Percentiles rank a stretch among this genome's conserved stretches.
Evolutionary conservation across 352 stramenopile genomes (phyloP).

Genomic region (Phytophthora colocasiae): DNA sequence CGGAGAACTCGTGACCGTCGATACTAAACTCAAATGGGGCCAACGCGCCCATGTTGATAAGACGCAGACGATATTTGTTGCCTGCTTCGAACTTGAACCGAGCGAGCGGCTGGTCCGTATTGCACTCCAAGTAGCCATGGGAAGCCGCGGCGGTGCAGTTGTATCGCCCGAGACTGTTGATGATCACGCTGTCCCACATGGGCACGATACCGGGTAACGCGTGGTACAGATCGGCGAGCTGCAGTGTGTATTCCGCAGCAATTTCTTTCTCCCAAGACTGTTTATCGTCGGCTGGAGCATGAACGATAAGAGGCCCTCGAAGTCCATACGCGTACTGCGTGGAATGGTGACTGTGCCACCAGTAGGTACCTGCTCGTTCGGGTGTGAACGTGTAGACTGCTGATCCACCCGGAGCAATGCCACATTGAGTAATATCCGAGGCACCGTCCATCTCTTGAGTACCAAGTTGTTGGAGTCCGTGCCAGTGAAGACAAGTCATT

Average conservation of each 20-base stretch:
- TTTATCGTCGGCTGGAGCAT: slow-evolving; percentile 16
- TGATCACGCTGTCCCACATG: slow-evolving; percentile 39
- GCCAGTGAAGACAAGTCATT: slow-evolving; percentile 39
- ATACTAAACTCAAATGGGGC: slow-evolving; percentile 43
- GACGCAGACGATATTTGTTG: slow-evolving; percentile 35
- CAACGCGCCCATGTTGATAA: slow-evolving; percentile 44
- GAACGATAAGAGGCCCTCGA: slow-evolving; percentile 35
- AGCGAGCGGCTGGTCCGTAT: slow-evolving; percentile 22
- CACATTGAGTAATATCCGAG: slow-evolving; percentile 46
- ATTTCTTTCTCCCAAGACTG: slow-evolving; percentile 24
- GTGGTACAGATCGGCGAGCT: slow-evolving; percentile 46
- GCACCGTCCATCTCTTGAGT: slow-evolving; percentile 46
- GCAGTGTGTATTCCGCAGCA: slow-evolving; percentile 33
- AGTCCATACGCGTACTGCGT: slow-evolving; percentile 46
- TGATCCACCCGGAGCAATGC: slow-evolving; percentile 16
- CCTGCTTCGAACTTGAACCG: slow-evolving; percentile 35
- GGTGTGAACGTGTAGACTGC: slow-evolving; percentile 43
- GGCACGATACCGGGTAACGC: slow-evolving; percentile 16
- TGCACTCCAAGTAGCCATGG: slow-evolving; percentile 20
- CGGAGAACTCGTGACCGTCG: slow-evolving; percentile 37
- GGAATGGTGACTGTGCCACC: slow-evolving; percentile 43
- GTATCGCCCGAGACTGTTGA: slow-evolving; percentile 43
- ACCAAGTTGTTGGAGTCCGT: slow-evolving; percentile 39
- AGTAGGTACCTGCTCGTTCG: slow-evolving; percentile 35
- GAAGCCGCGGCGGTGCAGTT: slow-evolving; percentile 36